Evolutionary conservation across 345 rosid genomes (phyloP), one percentile per base, ranked within the genome.

Genomic region (Dipteronia dyeriana): DNA sequence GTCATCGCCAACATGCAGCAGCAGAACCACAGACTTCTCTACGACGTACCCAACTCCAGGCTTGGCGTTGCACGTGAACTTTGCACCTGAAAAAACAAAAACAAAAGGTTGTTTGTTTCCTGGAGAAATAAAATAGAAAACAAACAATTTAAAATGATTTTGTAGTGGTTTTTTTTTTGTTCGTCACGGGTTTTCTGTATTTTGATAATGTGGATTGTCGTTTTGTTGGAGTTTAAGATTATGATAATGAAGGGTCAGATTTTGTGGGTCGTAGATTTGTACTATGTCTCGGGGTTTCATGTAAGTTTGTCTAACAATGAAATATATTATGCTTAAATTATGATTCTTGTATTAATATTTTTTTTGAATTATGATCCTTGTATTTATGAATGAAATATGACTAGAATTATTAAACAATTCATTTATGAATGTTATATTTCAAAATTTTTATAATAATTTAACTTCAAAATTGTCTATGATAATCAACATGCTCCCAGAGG

Each of bases 1-100:
- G 97, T 96, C 34, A 90, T 94, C 4, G 99, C 99, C 68, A 94
- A 85, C 76, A 92, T 96, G 98, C 98, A 96, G 90, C 99, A 94
- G 60, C 99, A 94, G 84, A 96, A 96, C 82, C 98, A 94, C 43
- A 86, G 99, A 78, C 70, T 92, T 14, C 91, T 96, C 23, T 84
- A 89, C 57, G 99, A 96, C 61, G 86, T 88, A 53, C 90, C 97
- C 73, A 92, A 91, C 53, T 89, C 95, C 19, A 90, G 97, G 91
- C 82, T 96, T 3, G 99, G 99, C 2, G 91, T 92, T 47, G 84
- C 98, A 2, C 95, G 95, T 60, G 98, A 95, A 84, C 82, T 20
- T 22, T 95, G 98, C 86, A 82, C 91, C 80, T 95, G 20, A 59
- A 20, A 7, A 57, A 45, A 0, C 2, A 1, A 7, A 2, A 0